Evolutionary conservation across 2,329 filamentous ascomycete genomes (phyloP), one percentile per base, ranked within the genome.

Genomic region (Ceratocystis albifundus): DNA sequence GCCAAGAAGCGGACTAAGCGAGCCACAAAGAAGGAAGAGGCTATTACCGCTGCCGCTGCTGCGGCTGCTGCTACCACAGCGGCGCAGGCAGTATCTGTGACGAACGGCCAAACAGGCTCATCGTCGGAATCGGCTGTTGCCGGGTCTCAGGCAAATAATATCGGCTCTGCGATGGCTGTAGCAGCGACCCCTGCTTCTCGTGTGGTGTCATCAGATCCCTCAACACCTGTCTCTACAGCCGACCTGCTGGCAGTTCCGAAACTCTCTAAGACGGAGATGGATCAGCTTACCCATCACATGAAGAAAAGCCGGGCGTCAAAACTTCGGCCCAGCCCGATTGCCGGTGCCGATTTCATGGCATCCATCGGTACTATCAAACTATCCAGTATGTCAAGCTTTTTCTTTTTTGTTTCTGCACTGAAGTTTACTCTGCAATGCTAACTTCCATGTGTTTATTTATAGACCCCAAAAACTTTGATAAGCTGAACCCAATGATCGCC

Each of bases 391-490:
- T 41, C 36, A 68, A 67, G 70, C 69, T 15, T 12, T 22, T 25
- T 32, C 12, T 15, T 28, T 45, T 30, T 45, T 65, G 45, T 48
- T 68, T 28, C 59, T 55, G 4, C 20, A 30, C 10, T 17, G 44
- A 7, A 41, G 41, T 61, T 22, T 50, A 32, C 55, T 36, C 62
- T 20, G 10, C 20, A 53, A 2, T 22, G 5, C n/a, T 25, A 41
- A 41, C 12, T 41, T 15, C 36, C 36, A 15, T 41, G 36, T 57
- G 17, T 30, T 30, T 17, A n/a, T 32, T 57, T 57, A 15, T 61
- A 69, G 75, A 74, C 0, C 76, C 77, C 4, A 79, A 79, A 69
- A 78, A 76, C 65, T 78, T 77, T 65, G 77, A 79, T 59, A 78
- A 79, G 68, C 71, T 79, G 45, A 73, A 76, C 0, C 77, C 77